Base-by-base conservation (phyloP, 192 early-diverging fungal species). In the Thamnidium elegans region DNA sequence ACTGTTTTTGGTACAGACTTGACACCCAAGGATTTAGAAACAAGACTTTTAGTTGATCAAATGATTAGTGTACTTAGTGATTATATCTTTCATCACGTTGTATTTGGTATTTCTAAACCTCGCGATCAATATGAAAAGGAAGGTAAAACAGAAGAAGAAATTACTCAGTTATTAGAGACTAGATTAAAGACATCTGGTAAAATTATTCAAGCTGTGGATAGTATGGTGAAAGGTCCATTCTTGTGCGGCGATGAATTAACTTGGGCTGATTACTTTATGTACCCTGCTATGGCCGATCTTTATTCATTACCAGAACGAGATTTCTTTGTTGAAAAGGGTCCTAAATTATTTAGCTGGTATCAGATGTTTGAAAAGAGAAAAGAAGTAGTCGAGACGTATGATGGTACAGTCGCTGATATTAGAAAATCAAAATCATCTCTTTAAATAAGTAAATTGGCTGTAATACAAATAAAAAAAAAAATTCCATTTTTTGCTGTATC, bases 251-350 rank as follows among this genome's bases (percentile, higher is more conserved):
- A 63, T 3, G 31, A 50, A 15, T 30, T 77, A 32, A 68, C 75
- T 34, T 77, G 75, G 75, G 75, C 75, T 14, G 75, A 77, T 53
- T 50, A 69, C 23, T 72, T 65, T 15, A 31, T 77, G 58, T 77
- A 67, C 26, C 75, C 75, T 6, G 42, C 58, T 21, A 60, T 73
- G 17, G 66, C 70, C 11, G 71, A 72, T 60, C 32, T 72, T 3
- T 72, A 63, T 13, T 42, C 62, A 17, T 7, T 69, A 32, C 70
- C 70, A 3, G 70, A 72, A 21, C 23, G 44, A 1, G 15, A 44
- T 30, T 34, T 55, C 1, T 65, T 77, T 9, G 19, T 59, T 21
- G 20, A 61, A 19, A 59, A 50, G 17, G 46, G 58, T 11, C 75
- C 75, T 13, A 48, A 36, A 26, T 23, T 77, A 9, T 68, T 44